Evolutionary conservation across 2,329 filamentous ascomycete genomes (phyloP), one percentile per base, ranked within the genome.

Genomic region (Aspergillus felis): DNA sequence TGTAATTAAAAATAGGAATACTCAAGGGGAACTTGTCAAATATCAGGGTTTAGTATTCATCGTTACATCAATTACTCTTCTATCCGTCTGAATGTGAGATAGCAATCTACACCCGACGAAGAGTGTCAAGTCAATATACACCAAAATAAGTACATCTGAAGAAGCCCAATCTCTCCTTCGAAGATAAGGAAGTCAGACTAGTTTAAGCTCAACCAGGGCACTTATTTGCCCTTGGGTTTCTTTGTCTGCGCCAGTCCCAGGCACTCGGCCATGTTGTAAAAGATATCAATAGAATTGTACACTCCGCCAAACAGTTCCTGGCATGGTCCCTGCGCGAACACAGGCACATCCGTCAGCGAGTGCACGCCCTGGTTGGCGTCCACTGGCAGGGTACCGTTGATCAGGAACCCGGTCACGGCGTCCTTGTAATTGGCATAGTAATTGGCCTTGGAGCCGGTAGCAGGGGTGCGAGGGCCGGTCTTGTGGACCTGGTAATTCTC

Each of bases 301-400:
- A 74, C 71, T 44, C 74, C 74, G 4, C 86, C 84, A 70, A 94
- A 94, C 14, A 82, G 76, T 66, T 90, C 87, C 72, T 91, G 87
- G 76, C 90, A 93, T 5, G 90, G 90, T 0, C 90, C 90, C 78
- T 84, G 82, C 1, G 89, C 88, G 66, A 89, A 93, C 22, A 94
- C 87, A 1, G 89, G 86, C 32, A 92, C 89, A 66, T 92, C 89
- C 1, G 89, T 92, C 61, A 92, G 78, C 25, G 85, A 89, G 78
- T 92, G 89, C 20, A 91, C 89, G 51, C 89, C 91, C 76, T 88
- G 83, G 44, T 79, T 71, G 65, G 88, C 83, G 55, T 72, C 74
- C 2, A 85, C 81, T 0, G 87, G 83, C 20, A 94, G 74, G 0
- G 89, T 92, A 51, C 91, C 91, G 68, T 93, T 92, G 63, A 91